These are phyloP conservation scores for Phialophora chinensis DNA, from an alignment of 2,329 filamentous ascomycete genomes.

Conservation along the genomic window DNA sequence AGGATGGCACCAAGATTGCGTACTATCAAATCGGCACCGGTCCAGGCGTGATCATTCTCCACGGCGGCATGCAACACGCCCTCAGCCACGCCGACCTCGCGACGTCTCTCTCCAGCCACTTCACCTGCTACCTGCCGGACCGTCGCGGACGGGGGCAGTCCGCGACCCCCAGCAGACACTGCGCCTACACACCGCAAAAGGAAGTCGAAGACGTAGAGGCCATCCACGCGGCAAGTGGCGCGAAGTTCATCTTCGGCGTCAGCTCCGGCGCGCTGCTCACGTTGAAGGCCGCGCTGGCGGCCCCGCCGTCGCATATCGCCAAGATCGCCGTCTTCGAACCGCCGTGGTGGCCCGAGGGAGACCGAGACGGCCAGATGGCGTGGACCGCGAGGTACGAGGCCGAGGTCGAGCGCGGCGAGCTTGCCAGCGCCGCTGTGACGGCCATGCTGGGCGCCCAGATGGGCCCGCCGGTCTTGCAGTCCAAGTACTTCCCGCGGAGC, in stretches of 20 bases:
- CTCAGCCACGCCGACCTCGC: constrained; percentile 30
- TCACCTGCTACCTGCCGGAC: constrained; percentile 29
- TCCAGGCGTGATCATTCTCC: constrained; percentile 25
- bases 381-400: constrained; percentile 24
- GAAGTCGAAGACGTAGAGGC: constrained; percentile 30
- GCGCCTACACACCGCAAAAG: constrained; percentile 2
- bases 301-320: constrained; percentile 18
- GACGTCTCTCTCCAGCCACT: constrained; percentile 8
- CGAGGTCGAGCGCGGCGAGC: constrained; percentile 18
- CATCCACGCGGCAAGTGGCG: constrained; percentile 19
- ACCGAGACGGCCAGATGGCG: constrained; percentile 17
- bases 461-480: constrained; percentile 24
- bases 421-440: constrained; percentile 24
- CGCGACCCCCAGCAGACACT: constrained; percentile 16
- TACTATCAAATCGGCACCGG: constrained; percentile 24
- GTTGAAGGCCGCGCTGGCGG: constrained; percentile 21
- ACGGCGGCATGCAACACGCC: constrained; percentile 26
- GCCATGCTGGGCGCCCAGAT: constrained; percentile 28
- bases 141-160: constrained; percentile 27
- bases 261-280: constrained; percentile 29
- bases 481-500: constrained; percentile 22
- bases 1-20: constrained; percentile 29
- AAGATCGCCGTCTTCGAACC: constrained; percentile 29
- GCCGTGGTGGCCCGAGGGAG: constrained; percentile 24
- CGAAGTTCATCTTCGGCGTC: constrained; percentile 27